Base-by-base conservation (phyloP, 2,329 filamentous ascomycete genomes). In the Colletotrichum aenigma region DNA sequence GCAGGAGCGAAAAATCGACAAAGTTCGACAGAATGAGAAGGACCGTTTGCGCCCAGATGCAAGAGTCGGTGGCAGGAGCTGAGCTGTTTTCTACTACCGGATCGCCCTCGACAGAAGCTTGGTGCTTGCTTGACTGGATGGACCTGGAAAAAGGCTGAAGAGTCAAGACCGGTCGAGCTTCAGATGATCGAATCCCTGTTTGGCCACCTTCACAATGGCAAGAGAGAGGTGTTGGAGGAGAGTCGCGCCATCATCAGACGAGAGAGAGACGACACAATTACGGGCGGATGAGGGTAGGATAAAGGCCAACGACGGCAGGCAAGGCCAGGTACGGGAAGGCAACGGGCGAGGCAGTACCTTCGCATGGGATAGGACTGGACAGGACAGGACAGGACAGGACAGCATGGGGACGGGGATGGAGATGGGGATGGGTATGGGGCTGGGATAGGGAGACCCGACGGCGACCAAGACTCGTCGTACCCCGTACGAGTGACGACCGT, bases 241-340 rank as follows among this genome's bases (percentile, higher is more conserved):
- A 55, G 69, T 75, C 73, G 64, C 43, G 73, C 64, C 73, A 75
- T 68, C 67, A 67, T 43, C 64, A 73, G 70, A 75, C 21, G 64
- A 73, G 73, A 75, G 43, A 73, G 38, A 73, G 64, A 64, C 56
- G 64, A 75, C 73, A 60, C 32, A 64, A 26, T 52, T 24, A 28
- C 26, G 73, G 64, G 34, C 48, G 43, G 69, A 75, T 64, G 55
- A 43, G 72, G 66, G 48, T 38, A 62, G 67, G 67, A 62, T 70
- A 70, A 70, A 62, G 56, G 67, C 16, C 58, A 61, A 28, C 58
- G 28, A 48, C 43, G 43, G 43, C 43, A 48, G 43, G 43, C 43
- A 48, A 21, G 43, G 43, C 43, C 43, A 48, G 43, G 43, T 48
- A 13, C 43, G 43, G 43, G n/a, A 48, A 48, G n/a, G 10, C 43